Conservation (phyloP, 2,329 filamentous ascomycete species). For the Orbilia quercus region DNA sequence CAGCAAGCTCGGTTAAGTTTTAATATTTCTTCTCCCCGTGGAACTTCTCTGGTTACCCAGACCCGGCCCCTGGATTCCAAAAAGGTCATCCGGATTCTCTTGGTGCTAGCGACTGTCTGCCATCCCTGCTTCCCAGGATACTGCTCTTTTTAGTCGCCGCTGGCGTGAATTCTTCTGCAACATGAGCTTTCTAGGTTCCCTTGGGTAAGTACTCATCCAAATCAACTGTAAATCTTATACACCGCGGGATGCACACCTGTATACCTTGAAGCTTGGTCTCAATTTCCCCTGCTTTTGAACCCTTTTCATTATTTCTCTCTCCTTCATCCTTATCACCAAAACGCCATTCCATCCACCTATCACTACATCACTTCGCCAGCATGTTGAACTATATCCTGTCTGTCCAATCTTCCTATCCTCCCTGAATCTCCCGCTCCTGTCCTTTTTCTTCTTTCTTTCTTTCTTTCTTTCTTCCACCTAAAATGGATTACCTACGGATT, state of each 20-base stretch:
- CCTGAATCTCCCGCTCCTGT: neutral
- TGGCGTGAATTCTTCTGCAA: conserved; percentile 2
- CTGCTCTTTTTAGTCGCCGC: no score
- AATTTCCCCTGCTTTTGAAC: no score
- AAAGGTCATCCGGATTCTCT: no score
- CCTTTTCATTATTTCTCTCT: neutral
- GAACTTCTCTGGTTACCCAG: conserved; percentile 9
- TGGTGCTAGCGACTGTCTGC: neutral
- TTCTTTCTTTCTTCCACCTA: neutral
- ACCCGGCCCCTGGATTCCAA: no score
- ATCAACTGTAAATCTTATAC: no score
- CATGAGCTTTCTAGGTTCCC: conserved; percentile 46
- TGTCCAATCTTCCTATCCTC: neutral
- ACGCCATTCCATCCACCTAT: neutral
- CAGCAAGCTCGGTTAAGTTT: conserved; percentile 5
- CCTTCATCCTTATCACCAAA: neutral
- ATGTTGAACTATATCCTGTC: conserved; percentile 7
- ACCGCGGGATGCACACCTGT: no score
- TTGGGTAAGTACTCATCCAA: conserved; percentile 48
- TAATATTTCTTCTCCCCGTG: neutral
- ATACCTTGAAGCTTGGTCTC: no score
- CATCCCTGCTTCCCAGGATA: no score
- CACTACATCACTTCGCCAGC: neutral
- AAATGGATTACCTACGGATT: neutral
- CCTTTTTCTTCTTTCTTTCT: no score